Evolutionary conservation across 768 basidiomycete species (phyloP).

Genomic region (Boletellus sp.): DNA sequence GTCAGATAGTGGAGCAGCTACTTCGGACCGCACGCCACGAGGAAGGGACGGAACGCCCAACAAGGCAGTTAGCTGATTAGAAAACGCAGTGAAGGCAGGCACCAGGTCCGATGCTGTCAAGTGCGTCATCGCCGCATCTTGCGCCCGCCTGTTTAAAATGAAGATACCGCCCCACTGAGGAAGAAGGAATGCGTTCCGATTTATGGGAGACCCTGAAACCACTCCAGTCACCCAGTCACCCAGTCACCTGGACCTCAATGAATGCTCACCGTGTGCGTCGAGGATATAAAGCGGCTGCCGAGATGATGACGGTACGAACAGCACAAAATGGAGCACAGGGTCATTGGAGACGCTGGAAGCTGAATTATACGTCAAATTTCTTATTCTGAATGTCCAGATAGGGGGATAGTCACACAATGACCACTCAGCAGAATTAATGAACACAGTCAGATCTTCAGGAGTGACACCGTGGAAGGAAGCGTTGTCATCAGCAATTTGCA

Average conservation of each 20-base stretch:
- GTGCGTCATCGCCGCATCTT: constrained; percentile 22
- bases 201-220: constrained; percentile 42
- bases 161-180: constrained; percentile 94
- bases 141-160: constrained; percentile 57
- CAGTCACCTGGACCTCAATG: constrained; percentile 2
- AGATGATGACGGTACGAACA: constrained; percentile 76
- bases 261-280: constrained; percentile 44
- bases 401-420: constrained; percentile 62
- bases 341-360: constrained; percentile 92
- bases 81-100: constrained; percentile 59
- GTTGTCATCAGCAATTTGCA: constrained; percentile 29
- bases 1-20: constrained; percentile 40
- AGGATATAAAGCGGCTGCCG: constrained; percentile 70
- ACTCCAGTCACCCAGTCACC: constrained; percentile 10
- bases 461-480: constrained; percentile 53
- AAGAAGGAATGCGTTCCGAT: constrained; percentile 72
- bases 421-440: constrained; percentile 97
- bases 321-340: constrained; percentile 87
- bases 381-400: not conserved
- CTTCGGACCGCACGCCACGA: constrained; percentile 35
- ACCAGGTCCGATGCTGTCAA: constrained; percentile 43
- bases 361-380: constrained; percentile 29
- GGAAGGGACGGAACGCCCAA: constrained; percentile 74
- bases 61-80: constrained; percentile 69
- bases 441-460: constrained; percentile 84